These are phyloP conservation scores for Trichoderma gamsii DNA, from an alignment of 495 filamentous ascomycete species.

Conservation along the genomic window DNA sequence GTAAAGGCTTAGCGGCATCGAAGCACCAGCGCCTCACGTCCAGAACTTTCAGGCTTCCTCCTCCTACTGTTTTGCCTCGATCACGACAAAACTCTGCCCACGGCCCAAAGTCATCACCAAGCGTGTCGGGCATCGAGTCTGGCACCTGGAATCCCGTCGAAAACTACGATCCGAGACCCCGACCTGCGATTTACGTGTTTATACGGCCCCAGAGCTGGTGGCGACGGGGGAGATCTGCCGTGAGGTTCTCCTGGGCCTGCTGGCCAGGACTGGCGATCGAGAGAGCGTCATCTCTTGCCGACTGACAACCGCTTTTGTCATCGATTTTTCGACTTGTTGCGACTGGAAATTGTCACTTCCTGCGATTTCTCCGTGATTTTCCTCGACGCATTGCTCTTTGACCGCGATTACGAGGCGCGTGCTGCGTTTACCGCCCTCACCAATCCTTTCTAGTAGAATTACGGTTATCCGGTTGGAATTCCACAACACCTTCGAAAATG, in stretches of 20 bases:
- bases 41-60: slow-evolving; percentile 16
- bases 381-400: not conserved
- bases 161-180: slow-evolving; percentile 23
- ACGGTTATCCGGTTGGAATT: not conserved
- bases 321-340: slow-evolving; percentile 7
- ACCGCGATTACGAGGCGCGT: slow-evolving; percentile 14
- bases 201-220: slow-evolving; percentile 8
- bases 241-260: slow-evolving; percentile 19
- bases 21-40: slow-evolving; percentile 13
- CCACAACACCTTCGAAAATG: slow-evolving; percentile 52
- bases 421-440: slow-evolving; percentile 6
- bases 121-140: slow-evolving; percentile 32
- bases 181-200: slow-evolving; percentile 26
- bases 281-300: slow-evolving; percentile 5
- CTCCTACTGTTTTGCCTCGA: slow-evolving; percentile 23
- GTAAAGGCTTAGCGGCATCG: slow-evolving; percentile 8
- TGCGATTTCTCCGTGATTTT: not conserved
- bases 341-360: not conserved
- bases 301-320: not conserved
- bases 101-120: slow-evolving; percentile 28
- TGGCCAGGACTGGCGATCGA: slow-evolving; percentile 16
- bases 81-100: slow-evolving; percentile 29
- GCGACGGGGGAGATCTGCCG: slow-evolving; percentile 17
- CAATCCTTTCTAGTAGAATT: not conserved
- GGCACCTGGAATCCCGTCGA: slow-evolving; percentile 21